phyloP scores from a whole-genome alignment of 2,329 filamentous ascomycete genomes.

The Pestalotiopsis sp. region DNA sequence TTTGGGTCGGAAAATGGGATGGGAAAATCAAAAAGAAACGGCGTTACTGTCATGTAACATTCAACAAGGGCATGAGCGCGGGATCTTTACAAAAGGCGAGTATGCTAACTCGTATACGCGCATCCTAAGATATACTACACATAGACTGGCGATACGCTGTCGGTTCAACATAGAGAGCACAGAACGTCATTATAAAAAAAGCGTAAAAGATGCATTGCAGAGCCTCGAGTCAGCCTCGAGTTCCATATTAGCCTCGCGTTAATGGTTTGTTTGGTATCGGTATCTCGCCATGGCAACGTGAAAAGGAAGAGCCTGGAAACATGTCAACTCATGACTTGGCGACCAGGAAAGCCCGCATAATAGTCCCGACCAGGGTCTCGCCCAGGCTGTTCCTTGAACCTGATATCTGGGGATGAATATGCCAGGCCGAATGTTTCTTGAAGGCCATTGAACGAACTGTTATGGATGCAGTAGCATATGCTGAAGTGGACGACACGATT shows the following conservation, averaged over 20 bases:
- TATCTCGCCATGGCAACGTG: neutral
- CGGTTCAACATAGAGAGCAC: conserved; percentile 6
- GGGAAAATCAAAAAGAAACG: neutral
- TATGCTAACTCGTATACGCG: neutral
- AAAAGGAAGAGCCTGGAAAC: neutral
- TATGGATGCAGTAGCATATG: too few species aligned
- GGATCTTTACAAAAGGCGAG: neutral
- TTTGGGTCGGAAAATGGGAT: neutral
- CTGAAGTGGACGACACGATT: too few species aligned
- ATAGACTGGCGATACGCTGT: neutral
- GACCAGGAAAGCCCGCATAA: neutral
- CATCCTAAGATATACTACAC: neutral
- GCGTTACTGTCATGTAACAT: neutral
- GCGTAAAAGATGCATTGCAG: neutral
- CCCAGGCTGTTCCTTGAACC: neutral
- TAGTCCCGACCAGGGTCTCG: neutral
- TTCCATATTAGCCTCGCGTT: neutral
- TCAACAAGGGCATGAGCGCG: conserved; percentile 6
- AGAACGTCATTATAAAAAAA: neutral
- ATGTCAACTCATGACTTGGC: neutral
- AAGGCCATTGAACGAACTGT: neutral
- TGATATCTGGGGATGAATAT: neutral
- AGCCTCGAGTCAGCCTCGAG: neutral
- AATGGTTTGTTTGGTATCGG: neutral
- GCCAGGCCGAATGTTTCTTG: neutral